phyloP scores from a whole-genome alignment of 208 protist species.

The Leishmania tarentolae region DNA sequence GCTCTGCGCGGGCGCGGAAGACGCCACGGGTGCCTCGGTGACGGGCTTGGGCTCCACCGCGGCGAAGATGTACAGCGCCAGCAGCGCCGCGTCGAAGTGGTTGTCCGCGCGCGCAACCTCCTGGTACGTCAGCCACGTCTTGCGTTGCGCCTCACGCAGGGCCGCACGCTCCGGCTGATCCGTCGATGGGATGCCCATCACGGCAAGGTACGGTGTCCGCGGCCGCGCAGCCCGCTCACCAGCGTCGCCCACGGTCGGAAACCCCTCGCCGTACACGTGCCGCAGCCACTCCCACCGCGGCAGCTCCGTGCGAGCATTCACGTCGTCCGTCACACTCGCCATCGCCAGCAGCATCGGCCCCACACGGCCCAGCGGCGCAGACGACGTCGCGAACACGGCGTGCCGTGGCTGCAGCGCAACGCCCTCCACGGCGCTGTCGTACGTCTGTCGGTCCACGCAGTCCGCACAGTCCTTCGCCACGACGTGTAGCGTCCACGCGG shows the following conservation, averaged over 20 bases:
- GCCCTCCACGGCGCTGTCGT: not conserved
- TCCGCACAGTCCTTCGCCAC: not conserved
- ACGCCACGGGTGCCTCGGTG: not conserved
- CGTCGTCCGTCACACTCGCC: slow-evolving; percentile 32
- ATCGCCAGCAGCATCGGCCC: slow-evolving; percentile 38
- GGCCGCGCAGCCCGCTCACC: not conserved
- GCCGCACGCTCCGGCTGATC: slow-evolving; percentile 29
- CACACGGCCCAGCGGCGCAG: slow-evolving; percentile 20
- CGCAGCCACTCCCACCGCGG: slow-evolving; percentile 22
- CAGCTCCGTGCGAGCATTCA: slow-evolving; percentile 10
- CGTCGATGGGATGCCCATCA: slow-evolving; percentile 49
- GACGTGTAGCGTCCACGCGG: slow-evolving; percentile 17
- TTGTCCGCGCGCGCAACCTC: slow-evolving; percentile 44
- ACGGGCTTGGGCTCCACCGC: slow-evolving; percentile 4
- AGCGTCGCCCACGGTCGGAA: not conserved
- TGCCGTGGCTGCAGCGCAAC: not conserved
- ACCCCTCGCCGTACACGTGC: slow-evolving; percentile 6
- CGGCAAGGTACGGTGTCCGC: slow-evolving; percentile 25
- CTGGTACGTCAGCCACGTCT: slow-evolving; percentile 42
- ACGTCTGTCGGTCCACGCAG: not conserved
- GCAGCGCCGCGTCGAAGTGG: slow-evolving; percentile 30
- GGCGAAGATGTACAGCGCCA: slow-evolving; percentile 35
- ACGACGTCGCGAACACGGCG: slow-evolving; percentile 15
- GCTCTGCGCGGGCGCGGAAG: not conserved
- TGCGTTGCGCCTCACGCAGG: slow-evolving; percentile 40